These are phyloP conservation scores for Phytophthora sansomeana DNA, from an alignment of 352 stramenopile genomes.

Conservation along the genomic window DNA sequence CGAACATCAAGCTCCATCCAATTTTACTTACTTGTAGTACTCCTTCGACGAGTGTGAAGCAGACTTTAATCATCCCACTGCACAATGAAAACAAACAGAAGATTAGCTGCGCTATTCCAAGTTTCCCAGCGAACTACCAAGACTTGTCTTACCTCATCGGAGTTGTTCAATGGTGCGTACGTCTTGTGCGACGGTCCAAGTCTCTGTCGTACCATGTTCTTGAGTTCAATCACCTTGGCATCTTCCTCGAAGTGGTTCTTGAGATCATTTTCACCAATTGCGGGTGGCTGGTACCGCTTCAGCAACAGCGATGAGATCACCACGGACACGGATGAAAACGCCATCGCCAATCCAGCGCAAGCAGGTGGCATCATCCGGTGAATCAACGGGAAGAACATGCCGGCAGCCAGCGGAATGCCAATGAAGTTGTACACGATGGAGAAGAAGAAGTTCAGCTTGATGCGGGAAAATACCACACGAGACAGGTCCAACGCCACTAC, in stretches of 20 bases:
- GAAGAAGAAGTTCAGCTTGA: too few species aligned
- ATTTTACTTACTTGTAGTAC: slow-evolving; percentile 24
- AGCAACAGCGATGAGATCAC: slow-evolving; percentile 87
- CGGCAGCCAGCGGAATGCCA: too few species aligned
- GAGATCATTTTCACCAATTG: slow-evolving; percentile 43
- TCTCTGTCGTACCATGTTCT: slow-evolving; percentile 73
- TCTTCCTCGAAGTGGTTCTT: slow-evolving; percentile 60
- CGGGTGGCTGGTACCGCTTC: slow-evolving; percentile 80
- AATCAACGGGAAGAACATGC: too few species aligned
- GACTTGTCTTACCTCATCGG: slow-evolving; percentile 49
- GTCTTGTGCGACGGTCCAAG: slow-evolving; percentile 63
- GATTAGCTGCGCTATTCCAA: not conserved
- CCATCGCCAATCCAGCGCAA: slow-evolving; percentile 88
- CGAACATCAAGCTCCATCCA: slow-evolving; percentile 7
- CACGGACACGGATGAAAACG: slow-evolving; percentile 89
- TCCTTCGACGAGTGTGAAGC: slow-evolving; percentile 7
- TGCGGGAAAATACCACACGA: too few species aligned
- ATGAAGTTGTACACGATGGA: too few species aligned
- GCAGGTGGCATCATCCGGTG: slow-evolving; percentile 88
- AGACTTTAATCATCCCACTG: slow-evolving; percentile 37
- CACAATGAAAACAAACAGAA: slow-evolving; percentile 5
- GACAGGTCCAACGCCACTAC: too few species aligned
- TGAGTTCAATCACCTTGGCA: slow-evolving; percentile 79
- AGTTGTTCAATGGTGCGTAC: slow-evolving; percentile 67
- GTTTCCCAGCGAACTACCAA: not conserved